Evolutionary conservation across 169 alveolate genomes (phyloP).

Genomic region (Fabrea salina): DNA sequence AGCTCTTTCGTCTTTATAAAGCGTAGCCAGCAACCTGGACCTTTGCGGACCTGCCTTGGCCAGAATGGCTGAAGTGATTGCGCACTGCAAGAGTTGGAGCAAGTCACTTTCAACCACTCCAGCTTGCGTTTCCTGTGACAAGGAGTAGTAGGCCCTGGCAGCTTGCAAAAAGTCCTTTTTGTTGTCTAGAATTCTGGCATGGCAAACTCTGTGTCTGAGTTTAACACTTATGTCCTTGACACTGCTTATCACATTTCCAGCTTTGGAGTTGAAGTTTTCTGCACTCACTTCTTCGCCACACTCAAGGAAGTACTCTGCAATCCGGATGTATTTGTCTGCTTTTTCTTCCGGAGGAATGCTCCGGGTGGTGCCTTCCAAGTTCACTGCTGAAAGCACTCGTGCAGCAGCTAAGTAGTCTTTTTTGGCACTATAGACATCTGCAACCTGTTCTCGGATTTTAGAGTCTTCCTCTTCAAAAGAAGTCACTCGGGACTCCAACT

Average conservation of each 20-base stretch:
- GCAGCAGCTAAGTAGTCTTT: constrained; percentile 11
- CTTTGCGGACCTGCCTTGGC: constrained; percentile 74
- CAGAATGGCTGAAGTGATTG: constrained; percentile 65
- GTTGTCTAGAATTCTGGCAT: constrained; percentile 63
- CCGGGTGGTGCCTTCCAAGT: constrained; percentile 11
- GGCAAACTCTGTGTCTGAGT: constrained; percentile 60
- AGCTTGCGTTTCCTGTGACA: constrained; percentile 38
- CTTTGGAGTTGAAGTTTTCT: constrained; percentile 58
- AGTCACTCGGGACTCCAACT: not conserved
- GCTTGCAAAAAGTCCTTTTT: constrained; percentile 64
- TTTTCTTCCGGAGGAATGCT: constrained; percentile 44
- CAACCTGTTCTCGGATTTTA: not conserved
- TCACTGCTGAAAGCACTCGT: not conserved
- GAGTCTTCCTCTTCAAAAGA: constrained; percentile 31
- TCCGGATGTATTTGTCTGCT: constrained; percentile 41
- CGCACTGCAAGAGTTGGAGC: constrained; percentile 44
- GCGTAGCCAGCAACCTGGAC: constrained; percentile 54
- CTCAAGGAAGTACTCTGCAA: constrained; percentile 65
- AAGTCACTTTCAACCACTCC: constrained; percentile 53
- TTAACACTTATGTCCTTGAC: constrained; percentile 37
- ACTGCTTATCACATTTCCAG: constrained; percentile 50
- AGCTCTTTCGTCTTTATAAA: constrained; percentile 63
- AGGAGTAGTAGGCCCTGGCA: constrained; percentile 50
- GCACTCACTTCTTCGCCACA: constrained; percentile 68
- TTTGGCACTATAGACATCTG: constrained; percentile 29